phyloP scores from a whole-genome alignment of 2,329 filamentous ascomycete species.

The Ceratocystis lukuohia region DNA sequence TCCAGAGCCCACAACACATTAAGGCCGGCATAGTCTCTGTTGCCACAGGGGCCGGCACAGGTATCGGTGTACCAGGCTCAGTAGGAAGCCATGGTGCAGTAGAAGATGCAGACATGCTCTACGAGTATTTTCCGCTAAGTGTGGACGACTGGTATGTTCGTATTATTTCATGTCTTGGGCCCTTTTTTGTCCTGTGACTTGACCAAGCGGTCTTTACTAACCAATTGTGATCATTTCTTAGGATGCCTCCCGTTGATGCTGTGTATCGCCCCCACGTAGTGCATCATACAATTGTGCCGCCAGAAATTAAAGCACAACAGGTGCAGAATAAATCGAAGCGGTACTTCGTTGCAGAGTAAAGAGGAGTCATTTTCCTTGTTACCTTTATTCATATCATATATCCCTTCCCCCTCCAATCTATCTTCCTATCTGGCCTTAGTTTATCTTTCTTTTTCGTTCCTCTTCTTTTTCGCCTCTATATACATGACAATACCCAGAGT shows the following conservation, averaged over 20 bases:
- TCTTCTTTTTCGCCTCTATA: not conserved
- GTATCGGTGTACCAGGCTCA: not conserved
- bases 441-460: slow-evolving; percentile 15
- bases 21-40: slow-evolving; percentile 25
- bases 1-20: slow-evolving; percentile 38
- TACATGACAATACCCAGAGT: slow-evolving; percentile 1
- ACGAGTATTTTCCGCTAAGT: slow-evolving; percentile 88
- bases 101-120: slow-evolving; percentile 71
- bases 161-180: too few relatives aligned
- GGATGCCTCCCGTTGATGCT: slow-evolving; percentile 78
- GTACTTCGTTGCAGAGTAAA: slow-evolving; percentile 55
- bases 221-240: slow-evolving; percentile 22
- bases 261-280: slow-evolving; percentile 88
- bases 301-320: slow-evolving; percentile 57
- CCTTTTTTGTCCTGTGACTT: not conserved
- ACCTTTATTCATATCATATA: slow-evolving; percentile 17
- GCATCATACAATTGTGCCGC: slow-evolving; percentile 65
- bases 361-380: slow-evolving; percentile 12
- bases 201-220: slow-evolving; percentile 19
- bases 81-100: slow-evolving; percentile 45
- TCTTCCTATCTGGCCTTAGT: not conserved
- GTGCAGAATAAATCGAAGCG: slow-evolving; percentile 53
- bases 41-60: slow-evolving; percentile 19
- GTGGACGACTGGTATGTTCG: slow-evolving; percentile 64
- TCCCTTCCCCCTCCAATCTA: not conserved